Base-by-base conservation (phyloP, 1,284 basidiomycete genomes). In the Fomes fomentarius region DNA sequence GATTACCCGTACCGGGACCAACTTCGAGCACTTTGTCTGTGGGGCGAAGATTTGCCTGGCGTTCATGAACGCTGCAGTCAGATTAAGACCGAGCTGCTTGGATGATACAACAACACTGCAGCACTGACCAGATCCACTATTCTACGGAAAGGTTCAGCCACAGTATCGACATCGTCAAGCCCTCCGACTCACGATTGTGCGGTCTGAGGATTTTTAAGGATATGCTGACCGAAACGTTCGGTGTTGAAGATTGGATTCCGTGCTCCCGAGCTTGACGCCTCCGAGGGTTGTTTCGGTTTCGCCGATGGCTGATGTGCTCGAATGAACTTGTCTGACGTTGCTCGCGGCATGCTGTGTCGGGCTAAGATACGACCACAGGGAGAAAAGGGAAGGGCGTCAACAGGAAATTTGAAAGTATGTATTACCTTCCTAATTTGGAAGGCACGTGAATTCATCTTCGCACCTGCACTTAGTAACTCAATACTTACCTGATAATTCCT, bases 1-100 rank as follows among this genome's bases (percentile, higher is more conserved):
- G 72, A 71, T 99, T 99, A 62, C 97, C 97, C 2, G 97, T 99
- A 75, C 97, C 97, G 11, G 97, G 97, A 69, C 96, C 97, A 49
- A 99, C 95, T 76, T 99, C 96, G 46, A 99, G 85, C 17, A 98
- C 96, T 68, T 92, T 90, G 71, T 99, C 96, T 17, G 96, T 96
- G 1, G 95, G 93, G 62, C 93, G 92, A 45, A 99, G 76, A 67
- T 92, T 92, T 4, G 96, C 96, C 87, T 97, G 60, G 22, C 17
- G 19, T n/a, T n/a, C 24, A 37, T 42, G 25, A 22, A 21, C 28
- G n/a, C 35, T 37, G 38, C 19, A 19, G 26, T 56, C 47, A 59
- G 41, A 26, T 38, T 44, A 25, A 33, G 37, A 48, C 42, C n/a
- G 47, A 25, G 22, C n/a, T 26, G 21, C n/a, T 21, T 11, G 22